phyloP scores from a whole-genome alignment of 331 rosid species.

The Pyrus hybrid region DNA sequence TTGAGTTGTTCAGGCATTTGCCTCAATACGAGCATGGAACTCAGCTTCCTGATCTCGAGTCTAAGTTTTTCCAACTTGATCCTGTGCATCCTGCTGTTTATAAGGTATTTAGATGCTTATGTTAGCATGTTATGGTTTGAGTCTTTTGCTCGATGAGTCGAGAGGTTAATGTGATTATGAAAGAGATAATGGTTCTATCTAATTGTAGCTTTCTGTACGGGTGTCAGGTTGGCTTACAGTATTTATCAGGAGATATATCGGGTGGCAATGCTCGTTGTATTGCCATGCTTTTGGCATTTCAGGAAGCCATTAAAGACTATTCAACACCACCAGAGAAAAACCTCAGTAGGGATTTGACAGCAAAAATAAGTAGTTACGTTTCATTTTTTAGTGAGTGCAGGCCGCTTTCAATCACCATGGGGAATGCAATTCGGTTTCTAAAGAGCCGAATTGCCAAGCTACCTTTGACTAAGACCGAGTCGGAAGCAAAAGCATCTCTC shows the following conservation, averaged over 20 bases:
- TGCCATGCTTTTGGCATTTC: slow-evolving; percentile 75
- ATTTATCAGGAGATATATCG: slow-evolving; percentile 71
- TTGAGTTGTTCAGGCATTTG: slow-evolving; percentile 93
- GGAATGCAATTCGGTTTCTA: slow-evolving; percentile 79
- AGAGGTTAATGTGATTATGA: not conserved
- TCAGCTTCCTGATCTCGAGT: slow-evolving; percentile 89
- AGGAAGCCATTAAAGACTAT: slow-evolving; percentile 67
- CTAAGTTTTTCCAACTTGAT: slow-evolving; percentile 75
- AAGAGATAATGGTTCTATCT: not conserved
- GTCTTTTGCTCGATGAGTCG: not conserved
- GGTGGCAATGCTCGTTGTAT: slow-evolving; percentile 83
- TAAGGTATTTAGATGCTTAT: slow-evolving; percentile 41
- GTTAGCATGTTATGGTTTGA: not conserved
- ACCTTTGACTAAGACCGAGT: slow-evolving; percentile 54
- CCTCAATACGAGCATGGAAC: slow-evolving; percentile 98
- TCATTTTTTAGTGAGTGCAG: slow-evolving; percentile 78
- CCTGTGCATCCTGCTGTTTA: slow-evolving; percentile 84
- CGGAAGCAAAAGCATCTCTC: slow-evolving; percentile 68
- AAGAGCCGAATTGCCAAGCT: slow-evolving; percentile 67
- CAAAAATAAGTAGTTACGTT: slow-evolving; percentile 70
- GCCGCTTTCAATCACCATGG: slow-evolving; percentile 93
- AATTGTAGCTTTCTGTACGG: not conserved
- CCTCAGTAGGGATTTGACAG: slow-evolving; percentile 66
- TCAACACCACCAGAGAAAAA: slow-evolving; percentile 52
- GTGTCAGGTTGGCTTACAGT: slow-evolving; percentile 88